A percentile compares a stretch with the other conserved stretches of the same genome.
These are phyloP conservation scores for Atractiella rhizophila DNA, from an alignment of 768 basidiomycete genomes.

Conservation along the genomic window DNA sequence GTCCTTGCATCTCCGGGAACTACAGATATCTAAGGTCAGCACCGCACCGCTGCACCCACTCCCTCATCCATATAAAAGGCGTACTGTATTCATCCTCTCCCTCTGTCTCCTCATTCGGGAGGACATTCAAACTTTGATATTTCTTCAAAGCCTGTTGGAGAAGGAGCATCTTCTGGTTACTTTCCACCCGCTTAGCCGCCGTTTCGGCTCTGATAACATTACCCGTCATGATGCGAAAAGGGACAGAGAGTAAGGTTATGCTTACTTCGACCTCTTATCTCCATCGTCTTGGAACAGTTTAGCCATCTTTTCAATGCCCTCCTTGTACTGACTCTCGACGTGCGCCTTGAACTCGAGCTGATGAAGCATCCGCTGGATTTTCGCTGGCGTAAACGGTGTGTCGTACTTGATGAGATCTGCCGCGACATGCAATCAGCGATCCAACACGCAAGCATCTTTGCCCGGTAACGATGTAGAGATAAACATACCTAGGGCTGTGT, in stretches of 20 bases:
- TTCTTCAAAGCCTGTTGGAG: conserved; percentile 72
- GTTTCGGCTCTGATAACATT: conserved; percentile 37
- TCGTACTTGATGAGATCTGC: conserved; percentile 86
- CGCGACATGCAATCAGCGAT: background rate
- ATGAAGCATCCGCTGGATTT: conserved; percentile 92
- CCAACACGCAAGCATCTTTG: background rate
- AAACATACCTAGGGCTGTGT: conserved; percentile 36
- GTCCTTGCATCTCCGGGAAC: conserved; percentile 67
- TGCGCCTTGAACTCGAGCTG: conserved; percentile 98
- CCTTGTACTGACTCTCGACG: conserved; percentile 92
- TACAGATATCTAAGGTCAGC: background rate
- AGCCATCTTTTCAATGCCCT: conserved; percentile 97
- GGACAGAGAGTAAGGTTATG: background rate
- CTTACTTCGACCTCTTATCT: conserved; percentile 75
- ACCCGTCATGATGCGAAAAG: too few species aligned
- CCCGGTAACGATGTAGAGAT: background rate
- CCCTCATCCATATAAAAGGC: too few species aligned
- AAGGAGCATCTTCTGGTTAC: conserved; percentile 86
- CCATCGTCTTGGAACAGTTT: conserved; percentile 76
- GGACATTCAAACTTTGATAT: conserved; percentile 82
- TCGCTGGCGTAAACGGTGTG: conserved; percentile 80
- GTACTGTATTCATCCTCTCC: conserved; percentile 42
- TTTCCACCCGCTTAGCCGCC: conserved; percentile 77
- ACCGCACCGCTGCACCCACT: conserved; percentile 29
- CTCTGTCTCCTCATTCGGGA: conserved; percentile 47